These are phyloP conservation scores for Chaetothyriales sp. DNA, from an alignment of 2,329 filamentous ascomycete species.

Conservation along the genomic window DNA sequence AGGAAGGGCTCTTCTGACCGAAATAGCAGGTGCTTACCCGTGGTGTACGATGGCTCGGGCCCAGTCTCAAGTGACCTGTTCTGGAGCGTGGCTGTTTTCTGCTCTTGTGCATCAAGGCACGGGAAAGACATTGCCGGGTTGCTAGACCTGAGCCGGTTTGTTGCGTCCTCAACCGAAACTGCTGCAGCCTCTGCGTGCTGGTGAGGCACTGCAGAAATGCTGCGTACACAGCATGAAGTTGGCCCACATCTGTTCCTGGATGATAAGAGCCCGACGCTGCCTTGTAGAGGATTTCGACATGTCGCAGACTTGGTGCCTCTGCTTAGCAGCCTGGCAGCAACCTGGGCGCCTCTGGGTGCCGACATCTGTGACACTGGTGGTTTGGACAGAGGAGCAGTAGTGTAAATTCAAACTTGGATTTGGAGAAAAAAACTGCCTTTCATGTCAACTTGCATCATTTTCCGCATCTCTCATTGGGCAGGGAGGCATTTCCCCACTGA, in stretches of 20 bases:
- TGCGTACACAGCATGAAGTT: slow-evolving; percentile 4
- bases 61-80: slow-evolving; percentile 53
- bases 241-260: neutral
- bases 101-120: slow-evolving; percentile 74
- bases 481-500: too few species aligned
- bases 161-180: slow-evolving; percentile 16
- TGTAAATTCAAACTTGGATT: neutral
- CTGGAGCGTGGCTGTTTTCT: slow-evolving; percentile 56
- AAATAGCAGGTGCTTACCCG: slow-evolving; percentile 68
- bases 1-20: slow-evolving; percentile 60
- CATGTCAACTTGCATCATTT: too few species aligned
- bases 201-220: slow-evolving; percentile 8
- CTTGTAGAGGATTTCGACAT: slow-evolving; percentile 1
- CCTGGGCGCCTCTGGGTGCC: slow-evolving; percentile 13
- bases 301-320: slow-evolving; percentile 9
- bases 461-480: too few species aligned
- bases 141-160: slow-evolving; percentile 33
- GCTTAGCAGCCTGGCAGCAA: slow-evolving; percentile 15
- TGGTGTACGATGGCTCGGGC: slow-evolving; percentile 88
- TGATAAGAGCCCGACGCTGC: slow-evolving; percentile 1
- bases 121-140: slow-evolving; percentile 84
- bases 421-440: too few species aligned
- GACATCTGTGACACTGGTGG: slow-evolving; percentile 8
- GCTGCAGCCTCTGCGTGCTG: slow-evolving; percentile 14
- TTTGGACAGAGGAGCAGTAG: neutral